phyloP scores from a whole-genome alignment of 1,139 yeast species.

The Blastobotrys petasosporus region DNA sequence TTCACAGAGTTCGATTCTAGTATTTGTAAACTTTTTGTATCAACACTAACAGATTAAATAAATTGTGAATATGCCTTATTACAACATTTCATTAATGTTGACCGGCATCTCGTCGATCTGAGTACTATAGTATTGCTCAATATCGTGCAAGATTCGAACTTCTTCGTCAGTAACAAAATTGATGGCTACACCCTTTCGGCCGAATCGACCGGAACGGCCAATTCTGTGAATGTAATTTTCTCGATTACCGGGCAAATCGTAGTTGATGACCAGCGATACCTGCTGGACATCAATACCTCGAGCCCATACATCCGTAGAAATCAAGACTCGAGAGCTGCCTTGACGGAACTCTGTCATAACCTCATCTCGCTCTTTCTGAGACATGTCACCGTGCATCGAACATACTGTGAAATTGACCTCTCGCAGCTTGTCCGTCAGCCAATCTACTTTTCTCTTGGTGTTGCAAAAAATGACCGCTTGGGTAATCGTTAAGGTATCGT shows the following conservation, averaged over 20 bases:
- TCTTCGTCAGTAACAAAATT: conserved; percentile 92
- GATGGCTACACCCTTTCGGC: conserved; percentile 99
- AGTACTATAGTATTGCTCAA: conserved; percentile 96
- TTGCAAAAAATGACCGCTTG: conserved; percentile 99
- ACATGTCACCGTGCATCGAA: conserved; percentile 96
- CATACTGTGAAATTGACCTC: conserved; percentile 91
- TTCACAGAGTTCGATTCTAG: too few species aligned
- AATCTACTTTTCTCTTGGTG: conserved; percentile 97
- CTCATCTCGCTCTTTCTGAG: conserved; percentile 95
- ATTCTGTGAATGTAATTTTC: conserved; percentile 99
- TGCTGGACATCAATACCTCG: conserved; percentile 99
- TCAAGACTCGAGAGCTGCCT: conserved; percentile 95
- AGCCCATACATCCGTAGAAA: conserved; percentile 96
- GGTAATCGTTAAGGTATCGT: conserved; percentile 95
- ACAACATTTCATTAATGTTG: conserved; percentile 68
- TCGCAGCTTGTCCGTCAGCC: conserved; percentile 79
- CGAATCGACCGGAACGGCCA: conserved; percentile 99
- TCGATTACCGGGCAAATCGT: conserved; percentile 94
- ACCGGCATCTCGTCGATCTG: conserved; percentile 98
- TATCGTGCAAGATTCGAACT: conserved; percentile 91
- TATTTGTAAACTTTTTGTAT: too few species aligned
- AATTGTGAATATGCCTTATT: background rate
- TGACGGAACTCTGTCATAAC: conserved; percentile 98
- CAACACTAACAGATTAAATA: too few species aligned
- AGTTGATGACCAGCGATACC: conserved; percentile 95